A percentile compares a stretch with the other conserved stretches of the same genome.
Evolutionary conservation across 2,329 filamentous ascomycete genomes (phyloP).

Genomic region (Fusarium sp.): DNA sequence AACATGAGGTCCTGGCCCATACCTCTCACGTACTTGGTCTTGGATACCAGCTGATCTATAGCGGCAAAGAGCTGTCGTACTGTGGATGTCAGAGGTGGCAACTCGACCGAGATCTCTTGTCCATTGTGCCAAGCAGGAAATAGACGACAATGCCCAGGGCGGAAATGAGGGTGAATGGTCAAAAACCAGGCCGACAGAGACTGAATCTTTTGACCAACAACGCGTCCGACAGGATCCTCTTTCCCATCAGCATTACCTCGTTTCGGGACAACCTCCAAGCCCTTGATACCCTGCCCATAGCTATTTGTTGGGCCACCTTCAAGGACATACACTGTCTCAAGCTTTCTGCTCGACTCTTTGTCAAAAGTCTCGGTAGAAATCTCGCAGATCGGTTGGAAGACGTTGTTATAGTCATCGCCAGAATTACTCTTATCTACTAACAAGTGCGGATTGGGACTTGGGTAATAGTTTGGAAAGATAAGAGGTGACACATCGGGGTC

Average conservation of each 20-base stretch:
- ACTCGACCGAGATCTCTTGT: neutral
- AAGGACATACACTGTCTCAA: constrained; percentile 6
- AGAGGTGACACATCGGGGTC: neutral
- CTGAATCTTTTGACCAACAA: neutral
- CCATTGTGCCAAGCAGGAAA: constrained; percentile 7
- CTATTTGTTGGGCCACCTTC: neutral
- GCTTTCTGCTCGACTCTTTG: neutral
- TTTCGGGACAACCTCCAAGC: neutral
- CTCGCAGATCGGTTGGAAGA: neutral
- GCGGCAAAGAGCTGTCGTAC: neutral
- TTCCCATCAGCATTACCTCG: neutral
- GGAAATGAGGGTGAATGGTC: neutral
- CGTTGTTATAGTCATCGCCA: neutral
- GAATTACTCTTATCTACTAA: neutral
- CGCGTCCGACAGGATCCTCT: neutral
- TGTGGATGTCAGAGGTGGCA: constrained; percentile 12
- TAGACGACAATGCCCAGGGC: constrained; percentile 6
- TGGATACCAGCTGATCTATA: neutral
- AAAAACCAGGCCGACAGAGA: neutral
- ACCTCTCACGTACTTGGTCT: neutral
- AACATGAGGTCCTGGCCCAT: constrained; percentile 9
- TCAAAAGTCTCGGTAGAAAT: constrained; percentile 16
- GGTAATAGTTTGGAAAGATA: constrained; percentile 35
- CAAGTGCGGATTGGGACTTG: constrained; percentile 15
- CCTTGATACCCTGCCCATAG: neutral